Percentiles rank a stretch among this genome's conserved stretches.
These are phyloP conservation scores for Penicillium sp. DNA, from an alignment of 2,329 filamentous ascomycete species.

Conservation along the genomic window DNA sequence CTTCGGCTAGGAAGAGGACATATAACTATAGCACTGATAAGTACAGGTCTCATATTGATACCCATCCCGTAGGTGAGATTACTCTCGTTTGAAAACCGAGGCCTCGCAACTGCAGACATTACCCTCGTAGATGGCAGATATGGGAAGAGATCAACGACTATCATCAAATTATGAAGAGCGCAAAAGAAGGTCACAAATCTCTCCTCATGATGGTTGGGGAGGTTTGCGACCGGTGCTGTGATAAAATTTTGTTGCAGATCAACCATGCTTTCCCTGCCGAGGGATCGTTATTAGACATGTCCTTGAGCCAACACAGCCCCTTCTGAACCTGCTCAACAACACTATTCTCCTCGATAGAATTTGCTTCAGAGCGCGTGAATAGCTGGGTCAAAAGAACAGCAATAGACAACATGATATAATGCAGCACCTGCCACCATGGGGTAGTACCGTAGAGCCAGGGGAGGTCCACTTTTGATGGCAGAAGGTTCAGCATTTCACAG, in stretches of 20 bases:
- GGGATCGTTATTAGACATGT: not conserved
- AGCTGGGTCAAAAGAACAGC: not conserved
- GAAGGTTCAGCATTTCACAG: not conserved
- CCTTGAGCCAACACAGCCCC: not conserved
- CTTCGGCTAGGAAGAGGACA: not conserved
- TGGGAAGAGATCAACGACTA: not conserved
- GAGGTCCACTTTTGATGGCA: not conserved
- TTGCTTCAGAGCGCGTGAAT: not conserved
- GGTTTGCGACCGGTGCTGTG: not conserved
- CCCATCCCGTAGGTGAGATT: not conserved
- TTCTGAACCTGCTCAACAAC: not conserved
- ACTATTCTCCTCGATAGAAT: not conserved
- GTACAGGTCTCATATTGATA: not conserved
- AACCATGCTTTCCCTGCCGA: not conserved
- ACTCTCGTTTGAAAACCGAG: not conserved
- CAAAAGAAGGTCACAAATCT: not conserved
- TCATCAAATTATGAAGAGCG: not conserved
- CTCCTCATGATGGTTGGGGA: not conserved
- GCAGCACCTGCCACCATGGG: not conserved
- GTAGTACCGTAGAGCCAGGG: not conserved
- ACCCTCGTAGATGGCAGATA: not conserved
- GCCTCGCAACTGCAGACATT: not conserved
- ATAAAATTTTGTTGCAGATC: not conserved
- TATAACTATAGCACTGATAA: not conserved
- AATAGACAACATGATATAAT: not conserved